These are phyloP conservation scores for Blastobotrys parvus DNA, from an alignment of 805 yeast genomes.

Conservation along the genomic window DNA sequence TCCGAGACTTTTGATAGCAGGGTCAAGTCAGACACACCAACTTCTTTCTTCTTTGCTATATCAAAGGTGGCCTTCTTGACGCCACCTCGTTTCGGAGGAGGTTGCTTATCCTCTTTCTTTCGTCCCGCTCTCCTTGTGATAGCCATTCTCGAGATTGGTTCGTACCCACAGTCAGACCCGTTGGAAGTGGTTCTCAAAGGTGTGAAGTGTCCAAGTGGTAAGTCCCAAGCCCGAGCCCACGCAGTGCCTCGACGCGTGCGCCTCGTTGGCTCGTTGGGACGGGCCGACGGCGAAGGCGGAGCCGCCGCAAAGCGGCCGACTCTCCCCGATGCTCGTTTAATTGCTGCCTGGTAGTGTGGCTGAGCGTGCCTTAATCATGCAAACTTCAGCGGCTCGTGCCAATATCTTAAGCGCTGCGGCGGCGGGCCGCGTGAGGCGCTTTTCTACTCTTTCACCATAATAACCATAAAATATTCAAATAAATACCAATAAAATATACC, in stretches of 20 bases:
- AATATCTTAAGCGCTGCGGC: no score
- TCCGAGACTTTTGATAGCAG: slow-evolving; percentile 81
- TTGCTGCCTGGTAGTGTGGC: no score
- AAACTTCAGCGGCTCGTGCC: no score
- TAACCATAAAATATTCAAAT: no score
- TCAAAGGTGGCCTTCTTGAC: slow-evolving; percentile 90
- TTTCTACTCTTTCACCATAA: no score
- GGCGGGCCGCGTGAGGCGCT: no score
- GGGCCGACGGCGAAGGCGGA: not conserved
- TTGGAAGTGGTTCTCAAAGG: not conserved
- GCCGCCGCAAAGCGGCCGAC: not conserved
- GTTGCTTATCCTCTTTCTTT: slow-evolving; percentile 42
- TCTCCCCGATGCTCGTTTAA: no score
- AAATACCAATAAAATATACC: not conserved
- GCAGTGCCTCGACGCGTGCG: not conserved
- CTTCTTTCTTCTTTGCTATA: slow-evolving; percentile 81
- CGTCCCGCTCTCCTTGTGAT: slow-evolving; percentile 66
- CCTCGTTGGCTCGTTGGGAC: not conserved
- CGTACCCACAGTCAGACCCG: no score
- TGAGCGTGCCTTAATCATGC: no score
- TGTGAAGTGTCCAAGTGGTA: not conserved
- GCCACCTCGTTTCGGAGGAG: slow-evolving; percentile 28
- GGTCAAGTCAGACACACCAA: slow-evolving; percentile 96
- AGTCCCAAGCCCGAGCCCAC: not conserved
- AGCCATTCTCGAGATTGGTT: no score